phyloP scores from a whole-genome alignment of 208 protist species.

The Porcisia deanei region DNA sequence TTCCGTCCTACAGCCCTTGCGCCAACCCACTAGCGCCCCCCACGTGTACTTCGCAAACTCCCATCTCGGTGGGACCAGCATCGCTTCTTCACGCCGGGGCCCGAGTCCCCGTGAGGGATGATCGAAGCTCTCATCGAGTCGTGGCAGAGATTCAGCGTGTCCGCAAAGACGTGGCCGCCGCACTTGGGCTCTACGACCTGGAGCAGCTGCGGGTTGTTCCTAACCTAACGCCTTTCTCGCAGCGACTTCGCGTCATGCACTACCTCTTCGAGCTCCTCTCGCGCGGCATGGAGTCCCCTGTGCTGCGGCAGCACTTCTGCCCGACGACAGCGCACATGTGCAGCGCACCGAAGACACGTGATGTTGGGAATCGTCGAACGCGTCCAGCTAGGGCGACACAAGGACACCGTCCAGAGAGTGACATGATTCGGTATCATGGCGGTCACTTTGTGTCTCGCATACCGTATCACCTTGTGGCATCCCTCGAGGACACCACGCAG shows the following conservation, averaged over 20 bases:
- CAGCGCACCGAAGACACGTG: background rate
- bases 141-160: conserved; percentile 26
- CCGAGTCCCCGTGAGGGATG: background rate
- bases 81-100: background rate
- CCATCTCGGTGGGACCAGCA: background rate
- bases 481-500: conserved; percentile 55
- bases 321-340: conserved; percentile 2
- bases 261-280: conserved; percentile 69
- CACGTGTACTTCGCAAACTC: background rate
- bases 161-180: conserved; percentile 23
- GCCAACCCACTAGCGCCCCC: conserved; percentile 2
- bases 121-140: background rate
- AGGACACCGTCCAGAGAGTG: background rate
- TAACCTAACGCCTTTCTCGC: conserved; percentile 82
- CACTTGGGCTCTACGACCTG: conserved; percentile 35
- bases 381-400: background rate
- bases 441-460: conserved; percentile 65
- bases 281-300: conserved; percentile 36
- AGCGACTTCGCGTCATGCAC: conserved; percentile 72
- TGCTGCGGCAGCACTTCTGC: conserved; percentile 45
- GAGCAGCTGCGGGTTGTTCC: conserved; percentile 76
- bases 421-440: conserved; percentile 29
- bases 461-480: conserved; percentile 53
- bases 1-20: conserved; percentile 61
- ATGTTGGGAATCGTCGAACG: background rate